These are phyloP conservation scores for Dalechampia spathulata DNA, from an alignment of 441 rosid genomes.

Conservation along the genomic window DNA sequence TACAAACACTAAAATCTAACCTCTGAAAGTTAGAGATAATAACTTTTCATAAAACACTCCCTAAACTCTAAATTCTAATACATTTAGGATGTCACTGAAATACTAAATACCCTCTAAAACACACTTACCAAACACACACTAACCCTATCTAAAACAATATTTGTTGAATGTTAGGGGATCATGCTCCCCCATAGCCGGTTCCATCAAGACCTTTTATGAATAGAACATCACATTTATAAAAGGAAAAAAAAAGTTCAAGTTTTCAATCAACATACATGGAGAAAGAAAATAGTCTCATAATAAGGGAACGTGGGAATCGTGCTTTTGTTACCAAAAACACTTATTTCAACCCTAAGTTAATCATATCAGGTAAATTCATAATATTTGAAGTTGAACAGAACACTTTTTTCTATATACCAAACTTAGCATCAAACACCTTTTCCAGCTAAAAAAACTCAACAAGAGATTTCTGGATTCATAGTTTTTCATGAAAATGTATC, in stretches of 20 bases:
- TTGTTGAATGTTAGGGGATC: neutral
- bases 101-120: no score
- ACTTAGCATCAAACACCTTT: neutral
- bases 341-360: slow-evolving; percentile 10
- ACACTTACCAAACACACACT: no score
- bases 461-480: neutral
- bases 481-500: neutral
- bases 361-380: slow-evolving; percentile 1
- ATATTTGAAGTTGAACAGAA: neutral
- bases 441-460: no score
- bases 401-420: neutral
- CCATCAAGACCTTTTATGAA: neutral
- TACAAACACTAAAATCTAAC: no score
- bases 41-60: no score
- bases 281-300: neutral
- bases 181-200: neutral
- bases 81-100: no score
- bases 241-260: neutral
- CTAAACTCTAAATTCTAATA: no score
- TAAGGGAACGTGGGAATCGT: slow-evolving; percentile 10
- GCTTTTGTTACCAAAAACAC: slow-evolving; percentile 19
- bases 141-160: neutral
- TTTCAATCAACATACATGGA: neutral
- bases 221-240: neutral
- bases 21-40: no score